phyloP scores from a whole-genome alignment of 1,284 basidiomycete genomes.

The Irpex sp. region DNA sequence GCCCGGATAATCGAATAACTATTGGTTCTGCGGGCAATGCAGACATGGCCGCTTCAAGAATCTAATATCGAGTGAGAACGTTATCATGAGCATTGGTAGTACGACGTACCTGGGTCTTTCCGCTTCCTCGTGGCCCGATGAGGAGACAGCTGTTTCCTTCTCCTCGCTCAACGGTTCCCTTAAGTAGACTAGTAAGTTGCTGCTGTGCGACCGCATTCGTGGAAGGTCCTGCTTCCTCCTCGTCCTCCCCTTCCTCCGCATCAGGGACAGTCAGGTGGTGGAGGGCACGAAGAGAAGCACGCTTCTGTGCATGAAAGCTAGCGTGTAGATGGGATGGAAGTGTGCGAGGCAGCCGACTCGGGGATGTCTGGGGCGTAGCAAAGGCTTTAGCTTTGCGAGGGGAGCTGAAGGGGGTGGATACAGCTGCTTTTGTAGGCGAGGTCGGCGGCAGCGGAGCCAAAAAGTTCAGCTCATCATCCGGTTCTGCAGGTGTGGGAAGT shows the following conservation, averaged over 20 bases:
- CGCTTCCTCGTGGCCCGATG: constrained; percentile 78
- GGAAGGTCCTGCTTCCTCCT: constrained; percentile 25
- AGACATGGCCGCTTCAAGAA: constrained; percentile 54
- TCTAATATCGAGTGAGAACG: constrained; percentile 32
- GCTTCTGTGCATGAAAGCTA: constrained; percentile 54
- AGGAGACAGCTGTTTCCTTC: constrained; percentile 91
- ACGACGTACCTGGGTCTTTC: constrained; percentile 72
- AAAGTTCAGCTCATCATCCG: background rate
- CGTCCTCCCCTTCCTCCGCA: constrained; percentile 20
- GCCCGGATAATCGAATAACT: constrained; percentile 80
- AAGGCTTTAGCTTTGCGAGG: constrained; percentile 26
- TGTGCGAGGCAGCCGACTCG: constrained; percentile 19
- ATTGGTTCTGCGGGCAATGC: constrained; percentile 51
- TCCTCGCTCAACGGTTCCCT: constrained; percentile 70
- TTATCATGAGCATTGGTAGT: background rate
- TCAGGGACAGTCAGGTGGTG: constrained; percentile 30
- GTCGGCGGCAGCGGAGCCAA: constrained; percentile 1
- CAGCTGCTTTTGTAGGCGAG: constrained; percentile 16
- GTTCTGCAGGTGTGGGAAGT: background rate
- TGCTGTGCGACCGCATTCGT: constrained; percentile 48
- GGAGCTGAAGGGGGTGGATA: constrained; percentile 7
- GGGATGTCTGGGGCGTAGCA: constrained; percentile 16
- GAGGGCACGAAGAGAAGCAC: constrained; percentile 50
- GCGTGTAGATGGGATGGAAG: constrained; percentile 37
- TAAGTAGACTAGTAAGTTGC: constrained; percentile 60